Percentiles rank a stretch among this genome's conserved stretches.
phyloP scores from a whole-genome alignment of 148 eudicot species.

The Amaranthus cruentus region DNA sequence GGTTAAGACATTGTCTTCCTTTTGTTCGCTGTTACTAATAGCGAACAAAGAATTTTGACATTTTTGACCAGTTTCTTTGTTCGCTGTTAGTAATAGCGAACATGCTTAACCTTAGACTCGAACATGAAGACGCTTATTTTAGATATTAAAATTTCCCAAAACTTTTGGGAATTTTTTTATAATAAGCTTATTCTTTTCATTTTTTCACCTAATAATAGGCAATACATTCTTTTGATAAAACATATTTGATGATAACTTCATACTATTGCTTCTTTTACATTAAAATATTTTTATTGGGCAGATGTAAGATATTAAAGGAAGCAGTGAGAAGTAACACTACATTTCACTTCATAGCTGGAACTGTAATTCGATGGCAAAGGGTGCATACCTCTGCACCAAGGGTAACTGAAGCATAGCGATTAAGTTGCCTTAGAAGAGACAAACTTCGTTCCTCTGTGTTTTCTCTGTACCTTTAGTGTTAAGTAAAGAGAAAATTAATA shows the following conservation, averaged over 20 bases:
- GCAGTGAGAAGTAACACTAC: neutral
- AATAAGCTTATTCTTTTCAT: too few species aligned
- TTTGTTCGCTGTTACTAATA: too few species aligned
- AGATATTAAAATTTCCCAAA: too few species aligned
- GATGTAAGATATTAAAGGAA: neutral
- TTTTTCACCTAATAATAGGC: too few species aligned
- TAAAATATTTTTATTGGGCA: neutral
- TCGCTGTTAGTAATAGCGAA: too few species aligned
- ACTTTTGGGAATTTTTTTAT: too few species aligned
- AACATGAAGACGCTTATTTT: too few species aligned
- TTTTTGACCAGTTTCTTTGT: too few species aligned
- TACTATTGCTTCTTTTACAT: neutral
- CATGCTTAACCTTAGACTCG: too few species aligned
- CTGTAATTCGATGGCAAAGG: conserved; percentile 12
- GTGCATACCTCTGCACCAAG: conserved; percentile 58
- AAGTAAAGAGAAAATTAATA: conserved; percentile 11
- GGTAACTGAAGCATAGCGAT: conserved; percentile 69
- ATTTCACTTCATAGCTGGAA: conserved; percentile 1
- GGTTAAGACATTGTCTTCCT: too few species aligned
- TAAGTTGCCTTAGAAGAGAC: conserved; percentile 63
- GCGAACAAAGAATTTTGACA: too few species aligned
- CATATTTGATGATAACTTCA: conserved; percentile 3
- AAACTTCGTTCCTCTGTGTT: conserved; percentile 54
- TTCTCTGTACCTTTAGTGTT: conserved; percentile 53
- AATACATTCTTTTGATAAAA: neutral